A percentile compares a stretch with the other conserved stretches of the same genome.
Conservation (phyloP, 1,284 basidiomycete species). For the Cryptococcus floricola region DNA sequence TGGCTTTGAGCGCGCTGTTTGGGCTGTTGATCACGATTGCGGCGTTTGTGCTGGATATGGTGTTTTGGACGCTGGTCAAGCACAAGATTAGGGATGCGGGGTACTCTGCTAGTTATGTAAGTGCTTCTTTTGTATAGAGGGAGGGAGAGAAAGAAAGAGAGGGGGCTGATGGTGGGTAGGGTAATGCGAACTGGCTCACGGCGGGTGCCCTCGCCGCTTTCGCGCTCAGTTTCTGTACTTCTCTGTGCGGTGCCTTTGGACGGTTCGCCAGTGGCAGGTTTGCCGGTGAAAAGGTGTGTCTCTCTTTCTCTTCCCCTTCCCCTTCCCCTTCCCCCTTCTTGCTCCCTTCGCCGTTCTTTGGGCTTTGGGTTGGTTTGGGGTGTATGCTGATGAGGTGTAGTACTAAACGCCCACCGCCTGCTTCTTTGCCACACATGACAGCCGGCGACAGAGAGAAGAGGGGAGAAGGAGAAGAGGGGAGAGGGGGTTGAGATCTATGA, state of each 20-base stretch:
- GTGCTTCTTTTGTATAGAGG: too few relatives aligned
- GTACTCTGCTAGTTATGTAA: conserved; percentile 50
- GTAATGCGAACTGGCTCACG: conserved; percentile 57
- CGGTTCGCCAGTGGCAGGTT: conserved; percentile 51
- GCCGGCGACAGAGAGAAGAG: too few relatives aligned
- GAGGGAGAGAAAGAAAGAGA: too few relatives aligned
- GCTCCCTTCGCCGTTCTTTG: too few relatives aligned
- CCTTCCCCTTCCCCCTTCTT: too few relatives aligned
- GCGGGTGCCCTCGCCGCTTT: conserved; percentile 67
- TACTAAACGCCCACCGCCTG: too few relatives aligned
- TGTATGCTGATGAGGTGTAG: too few relatives aligned
- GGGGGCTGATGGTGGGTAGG: conserved; percentile 16
- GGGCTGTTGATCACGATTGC: conserved; percentile 63
- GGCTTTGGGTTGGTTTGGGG: too few relatives aligned
- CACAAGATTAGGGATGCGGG: conserved; percentile 58
- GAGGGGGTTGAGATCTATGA: too few relatives aligned
- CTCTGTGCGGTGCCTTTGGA: conserved; percentile 65
- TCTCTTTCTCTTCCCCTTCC: too few relatives aligned
- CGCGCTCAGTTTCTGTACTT: conserved; percentile 61
- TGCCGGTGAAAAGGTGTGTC: conserved; percentile 45
- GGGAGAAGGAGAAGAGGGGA: too few relatives aligned
- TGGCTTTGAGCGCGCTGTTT: conserved; percentile 63
- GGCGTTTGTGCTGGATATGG: conserved; percentile 71
- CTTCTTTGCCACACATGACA: too few relatives aligned
- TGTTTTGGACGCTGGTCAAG: conserved; percentile 67